Percentiles rank a stretch among this genome's conserved stretches.
Conservation (phyloP, 768 basidiomycete genomes). For the Neoboletus subvelutipes region DNA sequence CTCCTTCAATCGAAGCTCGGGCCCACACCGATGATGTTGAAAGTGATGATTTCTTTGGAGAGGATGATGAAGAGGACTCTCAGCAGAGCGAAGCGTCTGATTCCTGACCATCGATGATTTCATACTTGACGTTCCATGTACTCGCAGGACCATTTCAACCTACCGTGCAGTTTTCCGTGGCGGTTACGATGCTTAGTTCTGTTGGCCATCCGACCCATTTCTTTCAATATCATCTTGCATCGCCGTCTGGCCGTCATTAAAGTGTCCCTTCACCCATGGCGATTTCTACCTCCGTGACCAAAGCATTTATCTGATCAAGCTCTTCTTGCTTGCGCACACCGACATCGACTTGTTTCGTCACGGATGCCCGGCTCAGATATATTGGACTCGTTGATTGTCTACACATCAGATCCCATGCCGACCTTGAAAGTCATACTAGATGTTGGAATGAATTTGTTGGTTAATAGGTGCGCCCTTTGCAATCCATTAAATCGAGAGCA, state of each 20-base stretch:
- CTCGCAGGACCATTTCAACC: slow-evolving; percentile 67
- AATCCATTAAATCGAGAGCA: too few relatives aligned
- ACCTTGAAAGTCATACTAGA: too few relatives aligned
- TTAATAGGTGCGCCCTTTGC: too few relatives aligned
- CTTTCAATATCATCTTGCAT: not conserved
- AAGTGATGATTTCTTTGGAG: slow-evolving; percentile 31
- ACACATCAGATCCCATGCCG: too few relatives aligned
- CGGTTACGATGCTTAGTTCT: not conserved
- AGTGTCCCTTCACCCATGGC: not conserved
- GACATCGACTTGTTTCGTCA: not conserved
- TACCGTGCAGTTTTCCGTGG: not conserved
- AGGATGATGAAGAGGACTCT: slow-evolving; percentile 23
- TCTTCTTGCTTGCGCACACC: not conserved
- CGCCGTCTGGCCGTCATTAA: not conserved
- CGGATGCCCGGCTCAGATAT: too few relatives aligned
- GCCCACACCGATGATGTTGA: slow-evolving; percentile 13
- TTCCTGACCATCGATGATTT: slow-evolving; percentile 1
- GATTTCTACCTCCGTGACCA: not conserved
- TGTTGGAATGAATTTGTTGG: too few relatives aligned
- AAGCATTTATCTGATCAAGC: not conserved
- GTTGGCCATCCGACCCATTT: not conserved
- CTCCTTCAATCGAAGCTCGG: slow-evolving; percentile 5
- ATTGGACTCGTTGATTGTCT: too few relatives aligned
- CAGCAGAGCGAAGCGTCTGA: slow-evolving; percentile 17
- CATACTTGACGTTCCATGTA: slow-evolving; percentile 42